A percentile compares a stretch with the other conserved stretches of the same genome.
phyloP scores from a whole-genome alignment of 768 basidiomycete genomes.

The Pleurotus citrinopileatus region DNA sequence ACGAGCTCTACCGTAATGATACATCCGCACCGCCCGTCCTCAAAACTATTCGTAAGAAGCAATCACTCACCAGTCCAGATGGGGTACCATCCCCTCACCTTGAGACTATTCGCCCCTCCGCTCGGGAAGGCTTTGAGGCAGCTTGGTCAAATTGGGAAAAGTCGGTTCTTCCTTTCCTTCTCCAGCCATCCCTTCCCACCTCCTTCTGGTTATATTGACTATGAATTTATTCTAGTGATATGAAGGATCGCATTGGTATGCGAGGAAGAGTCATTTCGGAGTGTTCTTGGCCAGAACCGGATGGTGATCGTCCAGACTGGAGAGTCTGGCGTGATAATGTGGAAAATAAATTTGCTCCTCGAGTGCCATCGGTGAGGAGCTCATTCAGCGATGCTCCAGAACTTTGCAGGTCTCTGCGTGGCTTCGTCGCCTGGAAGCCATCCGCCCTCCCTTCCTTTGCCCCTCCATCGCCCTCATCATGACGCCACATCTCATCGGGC shows the following conservation, averaged over 20 bases:
- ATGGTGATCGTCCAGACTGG: slow-evolving; percentile 48
- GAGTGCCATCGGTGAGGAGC: slow-evolving; percentile 11
- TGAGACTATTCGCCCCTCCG: slow-evolving; percentile 23
- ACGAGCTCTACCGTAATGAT: slow-evolving; percentile 40
- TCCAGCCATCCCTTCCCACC: background rate
- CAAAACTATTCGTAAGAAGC: slow-evolving; percentile 26
- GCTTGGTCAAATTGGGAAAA: slow-evolving; percentile 71
- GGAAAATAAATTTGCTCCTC: slow-evolving; percentile 16
- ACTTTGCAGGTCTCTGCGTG: slow-evolving; percentile 49
- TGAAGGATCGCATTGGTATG: slow-evolving; percentile 70
- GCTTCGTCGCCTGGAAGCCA: slow-evolving; percentile 51
- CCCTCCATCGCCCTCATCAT: background rate
- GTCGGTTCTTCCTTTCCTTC: slow-evolving; percentile 30
- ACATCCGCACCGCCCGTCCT: slow-evolving; percentile 30
- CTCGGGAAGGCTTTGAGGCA: slow-evolving; percentile 59
- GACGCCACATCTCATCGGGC: background rate
- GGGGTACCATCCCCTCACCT: slow-evolving; percentile 13
- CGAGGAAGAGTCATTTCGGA: slow-evolving; percentile 43
- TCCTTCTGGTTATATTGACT: background rate
- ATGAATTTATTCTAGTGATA: slow-evolving; percentile 50
- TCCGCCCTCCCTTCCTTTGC: slow-evolving; percentile 12
- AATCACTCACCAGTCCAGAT: slow-evolving; percentile 15
- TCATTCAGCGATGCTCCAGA: slow-evolving; percentile 16
- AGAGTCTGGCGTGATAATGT: slow-evolving; percentile 47
- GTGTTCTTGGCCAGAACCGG: slow-evolving; percentile 51